These are phyloP conservation scores for Sclerotinia glacialis DNA, from an alignment of 2,329 filamentous ascomycete genomes.

Conservation along the genomic window DNA sequence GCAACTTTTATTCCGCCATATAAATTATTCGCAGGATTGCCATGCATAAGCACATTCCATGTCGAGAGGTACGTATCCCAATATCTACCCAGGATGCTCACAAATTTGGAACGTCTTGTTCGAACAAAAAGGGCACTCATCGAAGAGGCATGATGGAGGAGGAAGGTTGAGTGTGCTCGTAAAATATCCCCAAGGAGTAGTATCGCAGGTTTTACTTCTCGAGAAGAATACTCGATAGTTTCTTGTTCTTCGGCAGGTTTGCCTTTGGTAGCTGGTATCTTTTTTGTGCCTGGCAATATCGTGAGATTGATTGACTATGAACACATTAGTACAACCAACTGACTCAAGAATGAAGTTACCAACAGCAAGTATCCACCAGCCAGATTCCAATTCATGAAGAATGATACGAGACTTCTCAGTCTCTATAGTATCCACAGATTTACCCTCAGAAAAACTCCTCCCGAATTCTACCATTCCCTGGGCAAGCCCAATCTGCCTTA, in stretches of 20 bases:
- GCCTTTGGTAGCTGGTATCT: slow-evolving; percentile 36
- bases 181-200: slow-evolving; percentile 78
- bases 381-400: slow-evolving; percentile 79
- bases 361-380: slow-evolving; percentile 96
- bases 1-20: slow-evolving; percentile 85
- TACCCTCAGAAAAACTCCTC: slow-evolving; percentile 76
- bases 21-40: slow-evolving; percentile 77
- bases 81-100: slow-evolving; percentile 69
- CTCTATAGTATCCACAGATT: slow-evolving; percentile 79
- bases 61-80: slow-evolving; percentile 69
- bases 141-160: slow-evolving; percentile 80
- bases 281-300: slow-evolving; percentile 60
- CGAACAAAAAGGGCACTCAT: slow-evolving; percentile 68
- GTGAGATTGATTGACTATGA: slow-evolving; percentile 76
- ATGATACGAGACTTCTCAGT: slow-evolving; percentile 86
- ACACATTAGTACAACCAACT: slow-evolving; percentile 25
- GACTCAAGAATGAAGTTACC: slow-evolving; percentile 40
- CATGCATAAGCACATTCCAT: slow-evolving; percentile 89
- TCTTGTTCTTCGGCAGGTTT: slow-evolving; percentile 29
- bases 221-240: slow-evolving; percentile 74
- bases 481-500: slow-evolving; percentile 90
- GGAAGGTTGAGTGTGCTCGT: slow-evolving; percentile 78
- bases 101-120: slow-evolving; percentile 65
- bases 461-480: slow-evolving; percentile 96
- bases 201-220: slow-evolving; percentile 80